Base-by-base conservation (phyloP, 2,329 filamentous ascomycete species). In the Clarireedia paspali region DNA sequence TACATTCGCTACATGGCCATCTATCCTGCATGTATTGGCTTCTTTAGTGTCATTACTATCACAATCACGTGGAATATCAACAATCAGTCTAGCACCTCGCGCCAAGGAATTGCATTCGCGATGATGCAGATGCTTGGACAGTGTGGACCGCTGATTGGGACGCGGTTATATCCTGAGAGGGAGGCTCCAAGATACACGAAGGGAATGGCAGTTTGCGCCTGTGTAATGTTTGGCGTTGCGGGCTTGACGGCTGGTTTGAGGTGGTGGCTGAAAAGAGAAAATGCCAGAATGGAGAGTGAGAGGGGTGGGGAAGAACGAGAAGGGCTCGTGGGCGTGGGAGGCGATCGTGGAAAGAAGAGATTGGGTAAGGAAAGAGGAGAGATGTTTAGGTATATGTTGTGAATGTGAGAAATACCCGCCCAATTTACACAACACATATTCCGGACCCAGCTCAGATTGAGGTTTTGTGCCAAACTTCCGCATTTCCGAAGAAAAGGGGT, bases 21-120 rank as follows among this genome's bases (percentile, higher is more conserved):
- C 6, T 95, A 87, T 68, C 89, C 89, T 0, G 89, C 91, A 2
- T 81, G 85, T 2, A 75, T 83, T 0, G 91, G 91, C 4, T 94
- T 95, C 72, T 92, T 95, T 75, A 84, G 81, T 58, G 87, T 89
- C 20, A 87, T 95, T 56, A 90, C 89, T 0, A 78, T 95, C 34
- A 86, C 91, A 62, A 88, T 96, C 56, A 87, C 89, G 1, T 96
- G 91, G 91, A 89, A 82, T 38, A 81, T 96, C 66, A 95, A 95
- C 68, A 96, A 95, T 70, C 88, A 94, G 67, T 73, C 79, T 53
- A 83, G 77, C 12, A 82, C 85, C 59, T 81, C 80, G 51, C 81
- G 83, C 6, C 87, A 88, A 62, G 89, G 89, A 0, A 83, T 83
- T 1, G 89, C 87, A 1, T 88, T 95, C 65, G 89, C 87, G 1